phyloP scores from a whole-genome alignment of 1,284 basidiomycete genomes.

The Cutaneotrichosporon sp. region DNA sequence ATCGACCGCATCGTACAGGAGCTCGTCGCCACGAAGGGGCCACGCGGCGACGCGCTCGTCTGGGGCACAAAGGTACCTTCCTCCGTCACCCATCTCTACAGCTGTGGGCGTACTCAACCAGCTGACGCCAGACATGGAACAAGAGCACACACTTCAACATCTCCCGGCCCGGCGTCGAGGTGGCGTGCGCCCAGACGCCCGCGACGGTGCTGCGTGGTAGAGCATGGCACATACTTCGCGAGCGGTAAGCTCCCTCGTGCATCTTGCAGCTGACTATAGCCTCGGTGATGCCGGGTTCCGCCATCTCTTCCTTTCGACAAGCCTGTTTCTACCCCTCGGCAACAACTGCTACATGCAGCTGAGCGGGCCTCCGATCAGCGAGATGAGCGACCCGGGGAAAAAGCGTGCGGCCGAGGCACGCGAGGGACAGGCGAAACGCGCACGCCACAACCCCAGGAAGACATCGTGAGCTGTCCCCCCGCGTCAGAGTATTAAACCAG shows the following conservation, averaged over 20 bases:
- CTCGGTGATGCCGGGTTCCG: slow-evolving; percentile 53
- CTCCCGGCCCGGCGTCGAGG: background rate
- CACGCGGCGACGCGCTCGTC: slow-evolving; percentile 29
- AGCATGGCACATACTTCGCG: slow-evolving; percentile 38
- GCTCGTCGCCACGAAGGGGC: slow-evolving; percentile 17
- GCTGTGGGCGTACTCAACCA: too few species aligned
- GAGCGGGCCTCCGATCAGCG: slow-evolving; percentile 50
- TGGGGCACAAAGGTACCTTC: slow-evolving; percentile 24
- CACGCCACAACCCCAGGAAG: background rate
- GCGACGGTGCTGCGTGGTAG: slow-evolving; percentile 25
- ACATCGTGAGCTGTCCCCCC: slow-evolving; percentile 1
- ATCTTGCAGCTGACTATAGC: slow-evolving; percentile 32
- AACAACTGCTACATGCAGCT: slow-evolving; percentile 57
- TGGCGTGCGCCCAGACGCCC: slow-evolving; percentile 25
- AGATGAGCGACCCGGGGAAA: slow-evolving; percentile 1
- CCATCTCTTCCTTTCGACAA: slow-evolving; percentile 53
- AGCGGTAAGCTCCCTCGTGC: slow-evolving; percentile 25
- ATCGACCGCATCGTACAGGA: slow-evolving; percentile 39
- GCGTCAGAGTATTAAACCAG: background rate
- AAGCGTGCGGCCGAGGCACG: slow-evolving; percentile 21
- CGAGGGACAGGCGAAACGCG: slow-evolving; percentile 3
- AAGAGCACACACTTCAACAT: background rate
- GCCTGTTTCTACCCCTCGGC: slow-evolving; percentile 54
- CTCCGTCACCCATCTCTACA: background rate
- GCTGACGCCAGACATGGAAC: slow-evolving; percentile 7